Conservation (phyloP, 2,329 filamentous ascomycete genomes). For the Colletotrichum tropicale region DNA sequence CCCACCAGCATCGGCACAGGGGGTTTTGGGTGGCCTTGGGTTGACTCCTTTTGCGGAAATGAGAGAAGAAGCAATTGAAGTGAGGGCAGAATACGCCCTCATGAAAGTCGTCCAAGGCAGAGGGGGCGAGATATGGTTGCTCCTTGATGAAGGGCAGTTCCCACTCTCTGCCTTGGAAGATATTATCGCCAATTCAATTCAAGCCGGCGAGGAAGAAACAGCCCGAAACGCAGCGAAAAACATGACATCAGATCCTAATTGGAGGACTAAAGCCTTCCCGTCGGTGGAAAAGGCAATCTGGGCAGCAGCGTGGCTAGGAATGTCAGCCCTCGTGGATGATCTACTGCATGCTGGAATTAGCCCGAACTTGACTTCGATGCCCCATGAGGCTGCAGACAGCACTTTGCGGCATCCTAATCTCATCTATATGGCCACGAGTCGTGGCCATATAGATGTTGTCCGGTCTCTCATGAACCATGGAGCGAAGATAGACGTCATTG, state of each 20-base stretch:
- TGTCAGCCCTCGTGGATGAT: not conserved
- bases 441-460: not conserved
- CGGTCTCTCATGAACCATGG: not conserved
- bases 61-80: not conserved
- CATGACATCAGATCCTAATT: rapidly evolving
- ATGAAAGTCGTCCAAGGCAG: not conserved
- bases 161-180: not conserved
- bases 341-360: not conserved
- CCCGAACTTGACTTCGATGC: not conserved
- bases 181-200: not conserved
- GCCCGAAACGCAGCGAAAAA: rapidly evolving
- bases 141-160: not conserved
- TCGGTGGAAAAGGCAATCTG: not conserved
- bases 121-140: not conserved
- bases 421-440: not conserved
- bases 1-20: not conserved
- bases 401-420: not conserved
- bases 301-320: not conserved
- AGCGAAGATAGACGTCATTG: not conserved
- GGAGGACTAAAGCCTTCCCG: not conserved
- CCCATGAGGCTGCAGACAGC: rapidly evolving
- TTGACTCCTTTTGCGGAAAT: not conserved
- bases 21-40: not conserved
- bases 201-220: not conserved
- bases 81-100: not conserved